Base-by-base conservation (phyloP, 1,139 yeast species). In the Scheffersomyces insectosa region DNA sequence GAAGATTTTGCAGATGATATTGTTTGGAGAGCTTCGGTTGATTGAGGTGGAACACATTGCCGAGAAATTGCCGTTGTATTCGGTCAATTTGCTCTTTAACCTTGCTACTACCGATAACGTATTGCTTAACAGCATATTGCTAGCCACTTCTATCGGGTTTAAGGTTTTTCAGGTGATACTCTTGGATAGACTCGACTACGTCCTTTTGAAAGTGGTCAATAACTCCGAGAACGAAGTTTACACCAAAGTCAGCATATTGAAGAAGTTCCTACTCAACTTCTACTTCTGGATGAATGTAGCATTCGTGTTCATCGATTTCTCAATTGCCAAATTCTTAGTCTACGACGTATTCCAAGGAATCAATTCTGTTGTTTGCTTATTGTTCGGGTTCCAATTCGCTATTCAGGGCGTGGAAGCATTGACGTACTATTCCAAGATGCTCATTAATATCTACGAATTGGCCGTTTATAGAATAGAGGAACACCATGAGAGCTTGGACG, bases 301-400 rank as follows among this genome's bases (percentile, higher is more conserved):
- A 1, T 72, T 85, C 36, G 59, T 78, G 8, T 56, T 64, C 10
- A 49, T 76, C 15, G 95, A 88, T 60, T 66, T 74, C 46, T 56
- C 69, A 23, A 63, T 83, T 44, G 79, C 88, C 28, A 70, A 72
- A 42, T 68, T 77, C 37, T 78, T 88, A 50, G 79, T 83, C 10
- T 79, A 78, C 51, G 85, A 82, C 51, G 77, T 83, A 3, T 76
- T 81, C 49, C 74, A 68, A 48, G 79, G 78, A 37, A 70, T 55
- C 62, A 80, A 60, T 66, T 79, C 60, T 58, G 79, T 63, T 57
- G 82, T 68, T 2, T 72, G 83, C 73, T 55, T 77, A 62, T 67
- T 80, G 29, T 84, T 88, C 63, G 93, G 93, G 0, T 83, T 88
- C 60, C 95, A 88, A 54, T 85, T 85, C 60, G 83, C 88, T 4